Base-by-base conservation (phyloP, 2,329 filamentous ascomycete genomes). In the Trichoderma afroharzianum region DNA sequence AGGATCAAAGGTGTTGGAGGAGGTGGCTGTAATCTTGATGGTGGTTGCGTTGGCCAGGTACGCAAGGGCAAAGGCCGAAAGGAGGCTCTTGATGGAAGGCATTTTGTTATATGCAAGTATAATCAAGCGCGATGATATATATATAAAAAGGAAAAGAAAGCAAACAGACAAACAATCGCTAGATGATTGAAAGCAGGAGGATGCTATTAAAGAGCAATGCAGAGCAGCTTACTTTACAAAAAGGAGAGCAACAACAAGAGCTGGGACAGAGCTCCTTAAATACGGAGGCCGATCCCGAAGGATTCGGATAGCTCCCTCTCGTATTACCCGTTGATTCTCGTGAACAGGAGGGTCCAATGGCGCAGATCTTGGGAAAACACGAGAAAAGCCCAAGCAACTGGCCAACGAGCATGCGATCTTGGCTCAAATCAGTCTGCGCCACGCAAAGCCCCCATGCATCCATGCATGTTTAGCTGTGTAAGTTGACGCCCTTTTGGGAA, bases 21-120 rank as follows among this genome's bases (percentile, higher is more conserved):
- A 76, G 61, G 75, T 79, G 33, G 80, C 80, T 15, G 76, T 80
- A 69, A 82, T 78, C 50, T 76, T 78, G 74, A 81, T 78, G 30
- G 76, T 81, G 72, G 80, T 75, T 50, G 80, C 80, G 39, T 71
- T 73, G 55, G 73, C 77, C n/a, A 79, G 63, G 58, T 61, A 74
- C 14, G 74, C 75, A 47, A 80, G 15, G n/a, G 75, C 73, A 15
- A 75, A 74, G 14, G 75, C 75, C 24, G 74, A 71, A 50, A 81
- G 55, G 26, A 77, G 15, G 30, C 68, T 74, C 73, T 75, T 78
- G 73, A 82, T 55, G 24, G 76, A 77, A 73, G 74, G 75, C 79
- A 81, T 81, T 28, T 33, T 53, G 30, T 8, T 8, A 24, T 7
- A 26, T 32, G 28, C 36, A 30, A 36, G 9, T 55, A 21, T 28